Base-by-base conservation (phyloP, 1,284 basidiomycete genomes). In the Neonothopanus nambi region DNA sequence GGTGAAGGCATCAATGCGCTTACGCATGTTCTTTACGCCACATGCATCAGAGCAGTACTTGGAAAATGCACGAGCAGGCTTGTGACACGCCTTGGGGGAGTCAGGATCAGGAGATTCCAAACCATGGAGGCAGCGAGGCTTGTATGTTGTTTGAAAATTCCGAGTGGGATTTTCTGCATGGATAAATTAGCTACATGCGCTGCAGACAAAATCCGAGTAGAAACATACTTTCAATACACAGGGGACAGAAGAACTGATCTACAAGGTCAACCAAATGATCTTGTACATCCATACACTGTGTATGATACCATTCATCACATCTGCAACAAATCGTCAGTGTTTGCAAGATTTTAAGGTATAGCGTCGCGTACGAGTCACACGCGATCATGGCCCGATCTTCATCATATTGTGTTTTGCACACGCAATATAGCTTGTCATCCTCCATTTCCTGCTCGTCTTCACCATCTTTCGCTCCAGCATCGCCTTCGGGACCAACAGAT, bases 241-340 rank as follows among this genome's bases (percentile, higher is more conserved):
- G 70, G 1, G 91, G 89, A 67, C 91, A 94, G 46, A 91, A 82
- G 67, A 93, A 94, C 65, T 90, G 86, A 70, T 93, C 92, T 28
- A 94, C 87, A 15, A 94, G 79, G 59, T 93, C 89, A 35, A 92
- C 81, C 59, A 85, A 82, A 6, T 82, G 72, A 60, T 93, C 90
- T 20, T 83, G 79, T 76, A 93, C 88, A 36, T 81, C 72, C 23
- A 93, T 84, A 61, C 91, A 94, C 48, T 81, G 76, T 0, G 89
- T 88, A 63, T 94, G 91, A 65, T 91, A 94, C 91, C 91, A 94
- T 58, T 93, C 89, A 63, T 93, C 91, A 67, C 91, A 93, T 26
- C 90, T 92, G 48, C n/a, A 26, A 37, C 33, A n/a, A 41, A 47
- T 33, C 28, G 43, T 52, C 45, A 57, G 60, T 38, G 9, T n/a